These are phyloP conservation scores for Tolypocladium inflatum DNA, from an alignment of 2,329 filamentous ascomycete species.

Conservation along the genomic window DNA sequence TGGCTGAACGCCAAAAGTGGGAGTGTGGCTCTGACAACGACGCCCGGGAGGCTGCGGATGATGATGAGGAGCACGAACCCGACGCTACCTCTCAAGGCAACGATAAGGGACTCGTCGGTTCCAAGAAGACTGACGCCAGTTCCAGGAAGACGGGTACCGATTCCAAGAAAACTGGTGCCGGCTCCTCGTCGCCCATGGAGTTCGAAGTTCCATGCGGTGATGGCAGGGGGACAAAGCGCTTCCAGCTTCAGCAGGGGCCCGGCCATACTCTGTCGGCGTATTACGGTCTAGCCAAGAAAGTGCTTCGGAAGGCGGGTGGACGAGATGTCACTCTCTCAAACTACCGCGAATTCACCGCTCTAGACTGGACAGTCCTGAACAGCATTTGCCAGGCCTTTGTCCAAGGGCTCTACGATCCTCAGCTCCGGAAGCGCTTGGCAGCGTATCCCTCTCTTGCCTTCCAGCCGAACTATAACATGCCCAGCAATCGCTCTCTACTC, in stretches of 20 bases:
- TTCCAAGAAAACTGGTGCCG: neutral
- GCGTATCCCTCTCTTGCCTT: conserved; percentile 37
- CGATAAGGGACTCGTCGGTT: conserved; percentile 13
- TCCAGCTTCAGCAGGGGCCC: conserved; percentile 30
- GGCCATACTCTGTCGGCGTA: conserved; percentile 35
- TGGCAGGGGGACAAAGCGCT: conserved; percentile 9
- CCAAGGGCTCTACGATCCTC: conserved; percentile 37
- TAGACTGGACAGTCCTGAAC: conserved; percentile 40
- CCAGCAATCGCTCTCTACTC: conserved; percentile 37
- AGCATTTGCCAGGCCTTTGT: conserved; percentile 45
- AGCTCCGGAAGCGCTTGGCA: conserved; percentile 34
- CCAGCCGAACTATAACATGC: conserved; percentile 11
- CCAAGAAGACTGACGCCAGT: conserved; percentile 1
- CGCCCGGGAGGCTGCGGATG: conserved; percentile 19
- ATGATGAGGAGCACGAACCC: conserved; percentile 22
- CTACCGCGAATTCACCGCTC: conserved; percentile 26
- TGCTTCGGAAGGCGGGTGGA: conserved; percentile 37
- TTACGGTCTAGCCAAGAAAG: conserved; percentile 37
- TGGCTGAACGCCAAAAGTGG: conserved; percentile 61
- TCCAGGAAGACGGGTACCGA: conserved; percentile 2
- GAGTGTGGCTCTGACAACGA: conserved; percentile 45
- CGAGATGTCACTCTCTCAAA: conserved; percentile 42
- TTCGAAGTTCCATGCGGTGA: conserved; percentile 11
- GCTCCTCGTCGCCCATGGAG: conserved; percentile 5
- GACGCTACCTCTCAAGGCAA: conserved; percentile 9